Conservation (phyloP, 352 stramenopile genomes). For the Pythium scleroteichum region DNA sequence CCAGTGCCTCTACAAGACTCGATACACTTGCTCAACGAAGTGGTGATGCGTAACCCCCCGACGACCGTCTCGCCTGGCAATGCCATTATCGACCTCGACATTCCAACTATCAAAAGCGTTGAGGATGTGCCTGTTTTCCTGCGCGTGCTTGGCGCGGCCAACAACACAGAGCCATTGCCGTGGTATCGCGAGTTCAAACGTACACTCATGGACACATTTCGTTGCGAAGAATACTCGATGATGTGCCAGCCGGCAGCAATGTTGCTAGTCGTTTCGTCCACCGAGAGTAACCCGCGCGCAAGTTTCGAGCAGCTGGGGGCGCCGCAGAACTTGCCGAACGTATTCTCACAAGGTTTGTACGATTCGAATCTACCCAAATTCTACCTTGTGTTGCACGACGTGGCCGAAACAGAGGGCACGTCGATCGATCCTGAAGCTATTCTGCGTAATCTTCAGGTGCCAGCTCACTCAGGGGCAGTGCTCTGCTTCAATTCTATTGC, state of each 20-base stretch:
- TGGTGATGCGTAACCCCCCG: slow-evolving; percentile 55
- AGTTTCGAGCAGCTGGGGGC: slow-evolving; percentile 69
- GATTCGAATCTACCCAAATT: slow-evolving; percentile 82
- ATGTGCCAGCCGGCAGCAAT: slow-evolving; percentile 73
- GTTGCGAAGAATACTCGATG: slow-evolving; percentile 79
- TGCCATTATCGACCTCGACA: slow-evolving; percentile 55
- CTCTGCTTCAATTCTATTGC: slow-evolving; percentile 70
- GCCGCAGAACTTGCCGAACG: slow-evolving; percentile 45
- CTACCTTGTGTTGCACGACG: slow-evolving; percentile 89
- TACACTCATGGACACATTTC: slow-evolving; percentile 80
- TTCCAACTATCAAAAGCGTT: slow-evolving; percentile 52
- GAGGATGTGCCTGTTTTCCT: slow-evolving; percentile 74
- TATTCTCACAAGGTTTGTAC: slow-evolving; percentile 79
- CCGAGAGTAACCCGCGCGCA: slow-evolving; percentile 74
- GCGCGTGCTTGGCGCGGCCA: slow-evolving; percentile 46
- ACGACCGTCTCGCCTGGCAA: slow-evolving; percentile 11
- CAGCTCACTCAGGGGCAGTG: slow-evolving; percentile 47
- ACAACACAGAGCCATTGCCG: slow-evolving; percentile 55
- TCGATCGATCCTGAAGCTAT: slow-evolving; percentile 80
- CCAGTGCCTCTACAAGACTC: slow-evolving; percentile 47
- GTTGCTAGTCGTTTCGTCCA: slow-evolving; percentile 80
- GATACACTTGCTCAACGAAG: slow-evolving; percentile 63
- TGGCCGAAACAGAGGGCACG: slow-evolving; percentile 71
- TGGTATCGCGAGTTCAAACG: slow-evolving; percentile 84
- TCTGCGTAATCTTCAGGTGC: slow-evolving; percentile 66